Conservation (phyloP, 805 yeast genomes). For the Candida ipomoeae region DNA sequence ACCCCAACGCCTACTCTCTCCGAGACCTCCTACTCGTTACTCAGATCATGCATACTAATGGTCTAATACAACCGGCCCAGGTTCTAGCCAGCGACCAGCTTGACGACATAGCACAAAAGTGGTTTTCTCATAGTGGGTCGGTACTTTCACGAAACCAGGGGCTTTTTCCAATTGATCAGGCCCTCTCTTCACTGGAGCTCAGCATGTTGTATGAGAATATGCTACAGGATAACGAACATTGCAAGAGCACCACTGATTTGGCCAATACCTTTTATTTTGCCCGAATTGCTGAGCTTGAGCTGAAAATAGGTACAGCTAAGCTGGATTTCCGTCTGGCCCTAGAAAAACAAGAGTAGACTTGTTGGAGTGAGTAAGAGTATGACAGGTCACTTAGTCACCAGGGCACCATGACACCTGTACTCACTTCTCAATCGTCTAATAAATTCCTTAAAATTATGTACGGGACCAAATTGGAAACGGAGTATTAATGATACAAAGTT, state of each 20-base stretch:
- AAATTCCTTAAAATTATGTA: no score
- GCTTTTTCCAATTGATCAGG: constrained; percentile 12
- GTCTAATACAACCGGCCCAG: constrained; percentile 23
- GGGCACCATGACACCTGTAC: no score
- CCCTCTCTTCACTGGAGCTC: constrained; percentile 21
- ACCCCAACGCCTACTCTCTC: constrained; percentile 17
- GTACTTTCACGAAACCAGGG: constrained; percentile 20
- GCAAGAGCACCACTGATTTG: constrained; percentile 34
- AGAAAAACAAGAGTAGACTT: background rate
- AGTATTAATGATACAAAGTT: no score
- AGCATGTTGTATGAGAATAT: constrained; percentile 25
- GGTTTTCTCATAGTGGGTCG: constrained; percentile 30
- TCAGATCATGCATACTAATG: constrained; percentile 35
- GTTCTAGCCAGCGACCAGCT: constrained; percentile 19
- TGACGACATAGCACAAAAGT: constrained; percentile 21
- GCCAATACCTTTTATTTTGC: constrained; percentile 34
- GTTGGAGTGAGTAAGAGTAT: no score
- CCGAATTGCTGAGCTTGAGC: constrained; percentile 32
- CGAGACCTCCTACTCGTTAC: constrained; percentile 35
- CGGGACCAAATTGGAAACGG: no score
- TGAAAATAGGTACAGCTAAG: constrained; percentile 22
- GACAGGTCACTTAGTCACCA: no score
- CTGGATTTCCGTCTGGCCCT: constrained; percentile 4
- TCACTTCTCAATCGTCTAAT: no score
- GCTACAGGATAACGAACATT: constrained; percentile 21